phyloP scores from a whole-genome alignment of 2,329 filamentous ascomycete species.

The Aspergillus sp. region DNA sequence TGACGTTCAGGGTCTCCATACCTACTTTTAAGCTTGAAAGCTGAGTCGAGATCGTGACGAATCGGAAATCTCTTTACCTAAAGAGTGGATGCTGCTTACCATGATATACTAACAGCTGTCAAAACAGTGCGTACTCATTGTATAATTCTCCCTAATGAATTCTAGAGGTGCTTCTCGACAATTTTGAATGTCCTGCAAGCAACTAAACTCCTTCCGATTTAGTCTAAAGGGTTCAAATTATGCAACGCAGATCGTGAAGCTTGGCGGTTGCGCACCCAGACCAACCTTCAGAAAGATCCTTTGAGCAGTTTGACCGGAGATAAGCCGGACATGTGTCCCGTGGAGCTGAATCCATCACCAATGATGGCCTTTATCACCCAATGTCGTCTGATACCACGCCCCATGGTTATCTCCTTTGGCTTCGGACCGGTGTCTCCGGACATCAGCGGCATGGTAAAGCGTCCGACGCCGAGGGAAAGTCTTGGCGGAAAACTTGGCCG shows the following conservation, averaged over 20 bases:
- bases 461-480: background rate
- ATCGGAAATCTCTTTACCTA: background rate
- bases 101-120: background rate
- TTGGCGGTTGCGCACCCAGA: background rate
- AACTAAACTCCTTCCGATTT: background rate
- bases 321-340: background rate
- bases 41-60: background rate
- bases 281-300: background rate
- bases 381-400: background rate
- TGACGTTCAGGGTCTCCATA: background rate
- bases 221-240: background rate
- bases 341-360: background rate
- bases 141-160: background rate
- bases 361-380: background rate
- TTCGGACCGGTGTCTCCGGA: background rate
- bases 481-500: background rate
- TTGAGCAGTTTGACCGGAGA: background rate
- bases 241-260: conserved; percentile 6
- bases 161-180: background rate
- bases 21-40: background rate
- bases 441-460: background rate
- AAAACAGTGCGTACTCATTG: no score
- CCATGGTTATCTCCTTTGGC: background rate
- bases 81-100: background rate
- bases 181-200: background rate